Evolutionary conservation across 148 eudicot species (phyloP).

Genomic region (Fagopyrum tataricum): DNA sequence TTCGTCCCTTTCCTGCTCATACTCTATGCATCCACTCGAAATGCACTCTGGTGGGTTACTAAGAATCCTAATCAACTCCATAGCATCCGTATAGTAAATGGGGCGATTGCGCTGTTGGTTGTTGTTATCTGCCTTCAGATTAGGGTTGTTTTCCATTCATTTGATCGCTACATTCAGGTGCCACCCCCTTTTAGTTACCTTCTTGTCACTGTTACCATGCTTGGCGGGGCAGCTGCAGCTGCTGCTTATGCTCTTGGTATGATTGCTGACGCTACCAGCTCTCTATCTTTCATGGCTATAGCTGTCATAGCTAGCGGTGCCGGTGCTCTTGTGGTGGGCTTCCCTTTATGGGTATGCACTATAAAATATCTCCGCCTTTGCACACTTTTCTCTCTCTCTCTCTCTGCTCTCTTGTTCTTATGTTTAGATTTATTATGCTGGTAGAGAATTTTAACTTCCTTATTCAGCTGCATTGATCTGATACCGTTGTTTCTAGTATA

Average conservation of each 20-base stretch:
- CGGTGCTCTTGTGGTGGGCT: slow-evolving; percentile 84
- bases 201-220: slow-evolving; percentile 75
- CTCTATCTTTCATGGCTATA: slow-evolving; percentile 59
- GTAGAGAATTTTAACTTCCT: not conserved
- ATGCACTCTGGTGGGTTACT: slow-evolving; percentile 87
- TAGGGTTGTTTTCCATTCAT: slow-evolving; percentile 86
- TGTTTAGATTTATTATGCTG: not conserved
- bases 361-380: not conserved
- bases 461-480: not conserved
- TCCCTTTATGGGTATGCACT: slow-evolving; percentile 74
- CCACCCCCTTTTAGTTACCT: slow-evolving; percentile 77
- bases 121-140: slow-evolving; percentile 74
- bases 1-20: slow-evolving; percentile 73
- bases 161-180: slow-evolving; percentile 84
- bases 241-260: slow-evolving; percentile 77
- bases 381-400: not conserved
- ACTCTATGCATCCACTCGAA: slow-evolving; percentile 77
- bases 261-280: slow-evolving; percentile 60
- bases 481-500: not conserved
- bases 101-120: slow-evolving; percentile 65
- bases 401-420: not conserved
- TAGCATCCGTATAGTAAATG: slow-evolving; percentile 61
- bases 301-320: slow-evolving; percentile 73
- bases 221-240: slow-evolving; percentile 83
- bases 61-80: slow-evolving; percentile 53